Conservation (phyloP, 129 eudicot genomes). For the Centrapalus pauciflorus region DNA sequence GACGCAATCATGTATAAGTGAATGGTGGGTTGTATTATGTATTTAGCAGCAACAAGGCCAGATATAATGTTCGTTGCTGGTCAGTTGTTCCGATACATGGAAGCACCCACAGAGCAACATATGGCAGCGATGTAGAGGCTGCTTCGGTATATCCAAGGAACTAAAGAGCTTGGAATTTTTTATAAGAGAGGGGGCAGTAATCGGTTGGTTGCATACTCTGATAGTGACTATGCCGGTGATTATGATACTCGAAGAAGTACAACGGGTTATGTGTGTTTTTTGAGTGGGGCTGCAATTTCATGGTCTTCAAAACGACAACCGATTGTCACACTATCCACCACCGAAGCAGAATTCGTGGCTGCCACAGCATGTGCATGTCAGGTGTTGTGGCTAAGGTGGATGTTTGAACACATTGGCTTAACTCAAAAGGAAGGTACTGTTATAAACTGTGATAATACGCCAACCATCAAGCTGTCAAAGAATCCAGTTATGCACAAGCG, state of each 20-base stretch:
- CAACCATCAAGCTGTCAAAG: not conserved
- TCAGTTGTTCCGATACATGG: not conserved
- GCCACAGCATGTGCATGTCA: too few relatives aligned
- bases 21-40: not conserved
- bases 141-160: not conserved
- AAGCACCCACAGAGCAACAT: not conserved
- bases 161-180: not conserved
- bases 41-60: not conserved
- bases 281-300: not conserved
- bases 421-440: not conserved
- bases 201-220: not conserved
- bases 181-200: not conserved
- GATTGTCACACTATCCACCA: too few relatives aligned
- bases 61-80: too few relatives aligned
- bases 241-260: conserved; percentile 6
- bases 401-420: too few relatives aligned
- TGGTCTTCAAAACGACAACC: not conserved
- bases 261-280: not conserved
- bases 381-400: not conserved
- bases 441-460: conserved; percentile 3
- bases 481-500: not conserved
- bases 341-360: not conserved
- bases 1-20: not conserved
- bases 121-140: not conserved
- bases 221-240: conserved; percentile 4